Base-by-base conservation (phyloP, 129 eudicot genomes). In the Apium graveolens region DNA sequence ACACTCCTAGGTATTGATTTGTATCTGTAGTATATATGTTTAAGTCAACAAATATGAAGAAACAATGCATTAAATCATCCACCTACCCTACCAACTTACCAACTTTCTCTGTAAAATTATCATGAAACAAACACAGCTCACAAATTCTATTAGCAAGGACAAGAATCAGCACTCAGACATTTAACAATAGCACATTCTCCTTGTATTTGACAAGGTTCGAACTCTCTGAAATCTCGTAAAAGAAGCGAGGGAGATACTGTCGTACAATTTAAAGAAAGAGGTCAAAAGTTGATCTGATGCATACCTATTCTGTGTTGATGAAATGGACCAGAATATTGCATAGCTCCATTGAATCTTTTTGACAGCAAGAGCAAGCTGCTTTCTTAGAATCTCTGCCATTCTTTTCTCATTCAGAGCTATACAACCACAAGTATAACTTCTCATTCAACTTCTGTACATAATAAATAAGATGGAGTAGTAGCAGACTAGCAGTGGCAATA, bases 321-420 rank as follows among this genome's bases (percentile, higher is more conserved):
- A 89, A 76, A 80, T 63, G 65, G 97, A 86, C 98, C 98, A 93
- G 85, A 93, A 93, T 77, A 93, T 89, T 63, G 95, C 97, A 88
- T 93, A 93, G 80, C 96, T 91, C 98, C 98, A 93, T 77, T 93
- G 91, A 66, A 89, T 86, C 82, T 87, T 84, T 84, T 85, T 89
- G 79, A 91, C 87, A 83, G 91, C 91, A 77, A 84, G 78, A 85
- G 93, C 96, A 79, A 93, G 87, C 82, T 81, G 87, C 76, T 81
- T 84, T 81, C 91, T 89, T 60, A 91, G 76, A 71, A 84, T 86
- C 39, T 85, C 81, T 81, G 80, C 70, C 73, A 82, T 83, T 70
- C n/a, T 39, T 5, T 73, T 45, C 78, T 44, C 34, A 11, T 5
- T 73, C 26, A 6, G n/a, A 44, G 2, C 76, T 31, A 73, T 5